phyloP scores from a whole-genome alignment of 202 grass and related monocot genomes.

The Panicum virgatum region DNA sequence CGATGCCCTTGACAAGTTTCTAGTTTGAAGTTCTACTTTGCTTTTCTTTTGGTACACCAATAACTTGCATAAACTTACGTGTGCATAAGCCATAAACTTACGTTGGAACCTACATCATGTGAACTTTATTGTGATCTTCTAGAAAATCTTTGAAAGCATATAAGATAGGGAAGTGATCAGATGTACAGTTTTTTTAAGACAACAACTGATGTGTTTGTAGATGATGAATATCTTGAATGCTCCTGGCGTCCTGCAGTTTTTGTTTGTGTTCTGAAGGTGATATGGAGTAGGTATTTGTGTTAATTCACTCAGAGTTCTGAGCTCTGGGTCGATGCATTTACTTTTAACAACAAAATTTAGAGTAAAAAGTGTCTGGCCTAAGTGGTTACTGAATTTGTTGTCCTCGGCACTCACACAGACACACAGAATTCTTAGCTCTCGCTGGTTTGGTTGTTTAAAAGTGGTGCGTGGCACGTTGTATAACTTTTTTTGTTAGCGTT shows the following conservation, averaged over 20 bases:
- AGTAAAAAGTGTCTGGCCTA: background rate
- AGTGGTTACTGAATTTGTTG: background rate
- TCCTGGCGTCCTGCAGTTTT: background rate
- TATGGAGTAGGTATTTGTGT: background rate
- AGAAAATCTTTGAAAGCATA: background rate
- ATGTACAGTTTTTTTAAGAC: background rate
- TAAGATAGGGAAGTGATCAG: background rate
- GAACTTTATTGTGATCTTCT: background rate
- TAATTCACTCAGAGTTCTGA: background rate
- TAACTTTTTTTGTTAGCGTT: no score
- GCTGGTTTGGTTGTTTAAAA: no score
- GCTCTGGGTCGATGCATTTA: background rate
- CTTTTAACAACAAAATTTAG: background rate
- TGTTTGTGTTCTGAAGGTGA: background rate
- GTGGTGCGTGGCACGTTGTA: no score
- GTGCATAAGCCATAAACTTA: no score
- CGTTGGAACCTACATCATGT: background rate
- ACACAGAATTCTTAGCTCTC: no score
- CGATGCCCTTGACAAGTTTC: no score
- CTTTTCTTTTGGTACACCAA: no score
- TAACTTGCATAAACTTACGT: background rate
- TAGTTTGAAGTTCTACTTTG: background rate
- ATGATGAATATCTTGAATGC: background rate
- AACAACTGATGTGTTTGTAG: background rate
- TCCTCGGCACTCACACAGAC: background rate